phyloP scores from a whole-genome alignment of 306 rosid species.

The Cicer arietinum region DNA sequence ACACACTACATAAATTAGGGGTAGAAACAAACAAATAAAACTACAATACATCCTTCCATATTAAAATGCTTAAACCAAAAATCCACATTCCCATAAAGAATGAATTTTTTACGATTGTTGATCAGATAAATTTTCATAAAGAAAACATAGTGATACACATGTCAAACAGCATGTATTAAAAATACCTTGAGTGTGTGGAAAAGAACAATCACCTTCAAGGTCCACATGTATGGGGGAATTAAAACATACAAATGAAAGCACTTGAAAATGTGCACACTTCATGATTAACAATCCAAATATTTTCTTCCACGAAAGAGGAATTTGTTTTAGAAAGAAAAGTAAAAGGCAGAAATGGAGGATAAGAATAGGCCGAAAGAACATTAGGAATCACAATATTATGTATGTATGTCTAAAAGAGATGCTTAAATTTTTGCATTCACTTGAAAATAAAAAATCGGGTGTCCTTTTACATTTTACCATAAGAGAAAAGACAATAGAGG shows the following conservation, averaged over 20 bases:
- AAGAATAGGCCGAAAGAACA: no score
- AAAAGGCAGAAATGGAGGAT: no score
- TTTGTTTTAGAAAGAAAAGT: neutral
- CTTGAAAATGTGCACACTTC: neutral
- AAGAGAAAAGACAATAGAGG: no score
- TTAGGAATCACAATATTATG: no score
- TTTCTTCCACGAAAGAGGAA: neutral
- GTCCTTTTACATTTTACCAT: no score
- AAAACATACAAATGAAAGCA: neutral
- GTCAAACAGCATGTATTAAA: no score
- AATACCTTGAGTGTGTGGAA: neutral
- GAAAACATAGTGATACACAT: neutral
- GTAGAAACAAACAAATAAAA: constrained; percentile 24
- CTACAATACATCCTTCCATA: constrained; percentile 22
- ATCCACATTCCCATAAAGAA: constrained; percentile 15
- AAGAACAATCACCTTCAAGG: neutral
- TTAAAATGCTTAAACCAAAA: constrained; percentile 30
- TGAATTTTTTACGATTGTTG: neutral
- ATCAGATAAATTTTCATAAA: constrained; percentile 9
- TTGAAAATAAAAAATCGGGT: no score
- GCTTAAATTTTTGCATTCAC: no score
- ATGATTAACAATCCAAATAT: constrained; percentile 3
- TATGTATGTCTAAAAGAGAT: no score
- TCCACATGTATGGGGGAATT: no score
- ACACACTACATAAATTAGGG: constrained; percentile 2